Evolutionary conservation across 2,329 filamentous ascomycete species (phyloP), one percentile per base, ranked within the genome.

Genomic region (Tolypocladium guangdongense): DNA sequence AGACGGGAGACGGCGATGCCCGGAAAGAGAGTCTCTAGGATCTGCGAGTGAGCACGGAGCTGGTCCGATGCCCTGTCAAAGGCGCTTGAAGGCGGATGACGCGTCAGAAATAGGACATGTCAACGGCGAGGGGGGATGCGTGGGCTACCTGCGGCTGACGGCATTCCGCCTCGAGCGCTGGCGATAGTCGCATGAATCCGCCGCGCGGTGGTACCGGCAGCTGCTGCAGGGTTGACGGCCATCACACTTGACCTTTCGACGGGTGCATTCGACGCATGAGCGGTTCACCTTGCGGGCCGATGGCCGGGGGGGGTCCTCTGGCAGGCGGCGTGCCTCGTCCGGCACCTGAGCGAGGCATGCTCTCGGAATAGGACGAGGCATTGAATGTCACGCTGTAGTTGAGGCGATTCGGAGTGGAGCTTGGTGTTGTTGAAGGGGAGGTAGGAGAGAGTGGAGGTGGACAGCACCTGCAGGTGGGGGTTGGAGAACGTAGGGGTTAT

Each of bases 181-280:
- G 38, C 61, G 61, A 36, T 66, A 67, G 50, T 60, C 59, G 50
- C 64, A 67, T 4, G 57, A 48, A 4, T 65, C 58, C 1, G 60
- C 52, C 2, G 58, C 57, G 20, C 60, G 57, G 49, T 66, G 65
- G 51, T 65, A 64, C 37, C 58, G 71, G 14, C 75, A 74, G 32
- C 78, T 65, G 2, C 59, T 54, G 52, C 65, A 67, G 35, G 65
- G 63, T 20, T 59, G 58, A 3, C 58, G 71, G n/a, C 74, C 71
- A 48, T 76, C 69, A 32, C 72, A 73, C 53, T 74, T 72, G 38
- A 68, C 59, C 49, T 65, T 67, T 24, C 63, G 59, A 18, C 63
- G 56, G 0, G 59, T 64, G 39, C 62, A 66, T 52, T 63, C 62
- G 20, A 57, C 57, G 50, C 62, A 63, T 11, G 63, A 67, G 47